These are phyloP conservation scores for Letharia columbiana DNA, from an alignment of 495 filamentous ascomycete genomes.

Conservation along the genomic window DNA sequence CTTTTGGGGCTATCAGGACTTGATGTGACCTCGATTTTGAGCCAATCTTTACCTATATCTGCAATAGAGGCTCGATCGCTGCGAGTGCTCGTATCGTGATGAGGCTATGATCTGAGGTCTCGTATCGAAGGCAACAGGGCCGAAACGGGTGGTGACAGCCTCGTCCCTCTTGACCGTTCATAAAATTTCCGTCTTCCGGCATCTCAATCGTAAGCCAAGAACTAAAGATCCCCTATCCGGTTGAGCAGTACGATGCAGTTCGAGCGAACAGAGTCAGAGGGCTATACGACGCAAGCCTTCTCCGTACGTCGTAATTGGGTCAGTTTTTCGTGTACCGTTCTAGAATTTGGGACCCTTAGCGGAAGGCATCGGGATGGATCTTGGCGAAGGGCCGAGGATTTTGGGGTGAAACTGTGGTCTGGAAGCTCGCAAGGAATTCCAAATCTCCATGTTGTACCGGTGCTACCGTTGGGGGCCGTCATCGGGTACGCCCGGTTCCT, in stretches of 20 bases:
- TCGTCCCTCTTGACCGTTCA: neutral
- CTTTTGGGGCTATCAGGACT: neutral
- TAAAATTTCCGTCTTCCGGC: neutral
- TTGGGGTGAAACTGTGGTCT: neutral
- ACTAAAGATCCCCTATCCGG: neutral
- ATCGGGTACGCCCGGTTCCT: neutral
- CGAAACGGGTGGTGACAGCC: neutral
- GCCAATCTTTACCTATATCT: neutral
- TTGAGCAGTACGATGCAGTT: neutral
- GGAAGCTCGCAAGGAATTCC: neutral
- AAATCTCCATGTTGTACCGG: neutral
- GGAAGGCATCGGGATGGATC: neutral
- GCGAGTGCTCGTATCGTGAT: neutral
- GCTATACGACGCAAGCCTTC: neutral
- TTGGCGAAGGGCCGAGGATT: neutral
- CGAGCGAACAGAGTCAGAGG: neutral
- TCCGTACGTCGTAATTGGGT: neutral
- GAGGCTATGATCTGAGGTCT: neutral
- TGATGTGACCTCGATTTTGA: neutral
- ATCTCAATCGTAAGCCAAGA: neutral
- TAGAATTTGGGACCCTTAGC: neutral
- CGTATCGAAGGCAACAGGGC: neutral
- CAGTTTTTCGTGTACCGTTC: neutral
- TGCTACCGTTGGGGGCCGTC: neutral
- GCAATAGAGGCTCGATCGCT: neutral